Evolutionary conservation across 2,329 filamentous ascomycete genomes (phyloP).

Genomic region (Amylocarpus encephaloides): DNA sequence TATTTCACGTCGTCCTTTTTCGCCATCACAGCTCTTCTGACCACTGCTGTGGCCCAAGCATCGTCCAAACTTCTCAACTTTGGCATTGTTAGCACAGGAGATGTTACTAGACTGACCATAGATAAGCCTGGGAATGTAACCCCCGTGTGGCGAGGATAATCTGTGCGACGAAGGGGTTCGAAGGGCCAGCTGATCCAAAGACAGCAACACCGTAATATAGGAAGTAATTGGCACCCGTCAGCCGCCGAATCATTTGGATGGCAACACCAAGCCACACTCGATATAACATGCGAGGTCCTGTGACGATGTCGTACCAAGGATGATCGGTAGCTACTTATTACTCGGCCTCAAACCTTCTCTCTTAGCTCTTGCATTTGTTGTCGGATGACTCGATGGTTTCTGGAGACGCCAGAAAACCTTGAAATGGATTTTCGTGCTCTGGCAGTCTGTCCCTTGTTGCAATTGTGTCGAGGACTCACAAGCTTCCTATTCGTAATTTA

Average conservation of each 20-base stretch:
- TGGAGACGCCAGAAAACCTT: background rate
- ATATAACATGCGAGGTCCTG: background rate
- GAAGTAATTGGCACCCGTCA: background rate
- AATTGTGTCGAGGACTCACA: background rate
- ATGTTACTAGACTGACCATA: background rate
- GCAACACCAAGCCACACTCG: background rate
- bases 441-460: background rate
- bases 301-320: background rate
- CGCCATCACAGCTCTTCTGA: no score
- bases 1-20: no score
- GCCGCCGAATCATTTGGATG: background rate
- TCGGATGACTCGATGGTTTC: background rate
- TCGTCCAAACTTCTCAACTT: background rate
- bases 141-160: background rate
- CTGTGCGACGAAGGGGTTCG: background rate
- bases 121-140: background rate
- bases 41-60: no score
- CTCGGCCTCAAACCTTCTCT: background rate
- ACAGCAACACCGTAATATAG: background rate
- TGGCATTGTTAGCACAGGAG: no score
- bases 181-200: conserved; percentile 30
- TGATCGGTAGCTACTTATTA: background rate
- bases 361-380: background rate
- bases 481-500: background rate
- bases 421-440: background rate